phyloP scores from a whole-genome alignment of 169 alveolate species.

The Cystoisospora suis region DNA sequence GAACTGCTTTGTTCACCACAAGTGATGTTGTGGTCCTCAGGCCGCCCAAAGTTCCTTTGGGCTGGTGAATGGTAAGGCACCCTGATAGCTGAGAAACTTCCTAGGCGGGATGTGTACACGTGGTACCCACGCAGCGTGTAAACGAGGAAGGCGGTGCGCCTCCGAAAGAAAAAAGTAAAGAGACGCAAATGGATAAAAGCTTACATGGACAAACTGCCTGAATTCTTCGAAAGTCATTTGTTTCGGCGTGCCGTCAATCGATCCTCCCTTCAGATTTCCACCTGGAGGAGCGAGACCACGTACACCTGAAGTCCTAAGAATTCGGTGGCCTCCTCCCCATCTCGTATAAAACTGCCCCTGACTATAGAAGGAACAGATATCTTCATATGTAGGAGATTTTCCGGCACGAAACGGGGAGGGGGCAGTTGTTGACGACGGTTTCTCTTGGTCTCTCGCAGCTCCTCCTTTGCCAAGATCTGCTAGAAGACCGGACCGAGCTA shows the following conservation, averaged over 20 bases:
- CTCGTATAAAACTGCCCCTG: not conserved
- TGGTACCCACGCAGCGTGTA: too few relatives aligned
- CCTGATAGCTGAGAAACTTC: too few relatives aligned
- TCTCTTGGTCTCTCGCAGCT: not conserved
- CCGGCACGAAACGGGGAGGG: not conserved
- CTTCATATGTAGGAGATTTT: not conserved
- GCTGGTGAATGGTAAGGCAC: too few relatives aligned
- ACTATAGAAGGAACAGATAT: not conserved
- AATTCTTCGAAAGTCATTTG: conserved; percentile 5
- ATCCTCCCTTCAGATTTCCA: not conserved
- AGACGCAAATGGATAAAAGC: too few relatives aligned
- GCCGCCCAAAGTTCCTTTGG: too few relatives aligned
- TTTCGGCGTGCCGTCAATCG: not conserved
- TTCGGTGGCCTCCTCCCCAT: conserved; percentile 5
- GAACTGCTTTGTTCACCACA: too few relatives aligned
- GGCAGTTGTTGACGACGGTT: not conserved
- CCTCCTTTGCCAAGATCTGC: not conserved
- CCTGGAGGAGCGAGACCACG: conserved; percentile 36
- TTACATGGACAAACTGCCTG: not conserved
- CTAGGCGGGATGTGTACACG: too few relatives aligned
- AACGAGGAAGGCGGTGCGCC: too few relatives aligned
- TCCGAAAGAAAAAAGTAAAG: too few relatives aligned
- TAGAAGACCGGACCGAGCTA: not conserved
- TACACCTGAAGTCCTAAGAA: not conserved
- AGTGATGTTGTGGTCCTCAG: too few relatives aligned